These are phyloP conservation scores for Wickerhamiella alocasiicola DNA, from an alignment of 805 yeast species.

Conservation along the genomic window DNA sequence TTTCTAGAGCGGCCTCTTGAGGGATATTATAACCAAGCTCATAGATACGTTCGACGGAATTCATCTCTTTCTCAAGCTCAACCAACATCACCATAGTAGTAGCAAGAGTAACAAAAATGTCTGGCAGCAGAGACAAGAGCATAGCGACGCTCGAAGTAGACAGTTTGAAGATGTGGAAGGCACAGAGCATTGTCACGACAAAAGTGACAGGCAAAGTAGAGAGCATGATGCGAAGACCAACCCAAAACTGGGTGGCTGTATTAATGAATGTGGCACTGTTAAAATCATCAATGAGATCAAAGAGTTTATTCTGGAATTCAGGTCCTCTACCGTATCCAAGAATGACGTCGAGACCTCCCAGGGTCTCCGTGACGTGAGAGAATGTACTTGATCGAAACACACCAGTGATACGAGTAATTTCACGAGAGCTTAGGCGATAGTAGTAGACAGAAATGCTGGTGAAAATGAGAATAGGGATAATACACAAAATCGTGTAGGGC, in stretches of 20 bases:
- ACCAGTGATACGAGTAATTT: conserved; percentile 64
- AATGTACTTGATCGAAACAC: conserved; percentile 56
- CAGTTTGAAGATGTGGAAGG: conserved; percentile 46
- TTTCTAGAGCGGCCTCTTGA: conserved; percentile 51
- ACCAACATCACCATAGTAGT: conserved; percentile 53
- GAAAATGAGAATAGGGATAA: conserved; percentile 42
- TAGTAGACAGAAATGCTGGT: conserved; percentile 35
- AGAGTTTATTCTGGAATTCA: conserved; percentile 39
- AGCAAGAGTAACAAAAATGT: conserved; percentile 44
- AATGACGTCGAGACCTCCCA: conserved; percentile 54
- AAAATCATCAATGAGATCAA: conserved; percentile 41
- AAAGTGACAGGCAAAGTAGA: conserved; percentile 42
- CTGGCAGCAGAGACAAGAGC: conserved; percentile 47
- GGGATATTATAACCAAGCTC: conserved; percentile 48
- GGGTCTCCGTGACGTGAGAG: conserved; percentile 56
- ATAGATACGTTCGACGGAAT: conserved; percentile 58
- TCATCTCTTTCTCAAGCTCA: conserved; percentile 64
- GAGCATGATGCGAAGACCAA: conserved; percentile 47
- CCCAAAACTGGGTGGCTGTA: conserved; percentile 62
- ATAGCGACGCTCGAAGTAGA: conserved; percentile 56
- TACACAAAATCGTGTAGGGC: conserved; percentile 61
- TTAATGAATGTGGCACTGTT: conserved; percentile 55
- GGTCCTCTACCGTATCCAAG: conserved; percentile 40
- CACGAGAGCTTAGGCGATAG: conserved; percentile 63
- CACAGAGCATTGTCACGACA: conserved; percentile 48